Evolutionary conservation across 106 monocot genomes (phyloP).

Genomic region (Dioscorea dumetorum): DNA sequence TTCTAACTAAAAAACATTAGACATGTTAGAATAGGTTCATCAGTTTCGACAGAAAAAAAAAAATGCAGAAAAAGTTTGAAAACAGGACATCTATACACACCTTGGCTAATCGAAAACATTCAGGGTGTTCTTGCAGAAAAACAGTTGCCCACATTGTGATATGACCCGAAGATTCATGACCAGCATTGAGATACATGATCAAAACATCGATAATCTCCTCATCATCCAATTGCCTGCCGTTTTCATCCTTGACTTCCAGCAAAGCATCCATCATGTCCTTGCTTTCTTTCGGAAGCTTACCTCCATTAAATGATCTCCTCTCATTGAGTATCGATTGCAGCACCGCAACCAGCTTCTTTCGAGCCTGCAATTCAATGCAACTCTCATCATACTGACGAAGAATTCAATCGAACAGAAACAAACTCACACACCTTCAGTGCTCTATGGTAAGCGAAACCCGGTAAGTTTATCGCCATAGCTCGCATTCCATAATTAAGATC

Average conservation of each 20-base stretch:
- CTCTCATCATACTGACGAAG: too few species aligned
- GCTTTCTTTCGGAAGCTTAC: not conserved
- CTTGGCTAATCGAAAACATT: conserved; percentile 62
- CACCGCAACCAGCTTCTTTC: conserved; percentile 56
- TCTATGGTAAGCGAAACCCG: conserved; percentile 77
- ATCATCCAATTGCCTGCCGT: conserved; percentile 48
- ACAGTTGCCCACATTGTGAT: conserved; percentile 90
- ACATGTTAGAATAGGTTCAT: too few species aligned
- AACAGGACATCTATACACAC: conserved; percentile 6
- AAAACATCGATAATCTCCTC: conserved; percentile 85
- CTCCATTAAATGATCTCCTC: conserved; percentile 24
- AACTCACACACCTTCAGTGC: conserved; percentile 50
- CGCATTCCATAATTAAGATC: conserved; percentile 82
- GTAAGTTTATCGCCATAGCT: conserved; percentile 91
- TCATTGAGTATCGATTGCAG: conserved; percentile 56
- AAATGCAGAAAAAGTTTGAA: not conserved
- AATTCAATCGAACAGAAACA: too few species aligned
- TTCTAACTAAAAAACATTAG: conserved; percentile 40
- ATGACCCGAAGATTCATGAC: conserved; percentile 94
- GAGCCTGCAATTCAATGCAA: conserved; percentile 35
- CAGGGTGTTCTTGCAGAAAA: conserved; percentile 67
- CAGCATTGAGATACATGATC: conserved; percentile 96
- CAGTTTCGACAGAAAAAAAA: not conserved
- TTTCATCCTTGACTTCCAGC: conserved; percentile 64
- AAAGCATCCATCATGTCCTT: conserved; percentile 87